Evolutionary conservation across 495 filamentous ascomycete species (phyloP), one percentile per base, ranked within the genome.

Genomic region (Entonaema liquescens): DNA sequence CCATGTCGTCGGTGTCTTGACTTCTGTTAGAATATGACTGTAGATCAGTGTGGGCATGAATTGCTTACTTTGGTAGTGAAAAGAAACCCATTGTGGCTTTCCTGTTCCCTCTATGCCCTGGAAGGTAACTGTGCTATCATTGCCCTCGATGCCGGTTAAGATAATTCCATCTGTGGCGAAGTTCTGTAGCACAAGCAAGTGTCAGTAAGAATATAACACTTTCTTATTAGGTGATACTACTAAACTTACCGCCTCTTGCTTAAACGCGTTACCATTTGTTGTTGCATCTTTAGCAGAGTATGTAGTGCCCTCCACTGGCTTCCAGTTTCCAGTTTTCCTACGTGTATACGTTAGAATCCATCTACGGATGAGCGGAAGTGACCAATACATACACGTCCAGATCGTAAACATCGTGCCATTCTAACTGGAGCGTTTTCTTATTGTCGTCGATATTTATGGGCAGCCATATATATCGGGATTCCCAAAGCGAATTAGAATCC

Each of bases 31-130:
- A 44, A 35, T 25, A 54, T 29, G 49, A 40, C 3, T 33, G 19
- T 44, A 11, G 15, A 0, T 15, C n/a, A 4, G 26, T 23, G 23
- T 50, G 12, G 23, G 50, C 31, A 36, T 4, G 59, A 42, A 19
- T 28, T 58, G 60, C 55, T 73, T 40, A 79, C 76, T 82, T 59
- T 82, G 79, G 55, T 86, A 86, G 63, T 86, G 83, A 72, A 87
- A 86, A 0, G 85, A 86, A 12, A 87, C 78, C 84, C 83, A 87
- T 79, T 87, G 85, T 1, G 80, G 81, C 38, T 82, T 79, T 19
- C 84, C 85, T 5, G 80, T 75, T 6, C 85, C 85, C 61, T 83
- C 72, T 19, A 87, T 81, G 3, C 72, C 74, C 12, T 80, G 70
- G 65, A 87, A 85, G 1, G 81, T 86, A 25, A 85, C 79, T 0